Evolutionary conservation across 2,329 filamentous ascomycete genomes (phyloP), one percentile per base, ranked within the genome.

Genomic region (Apiospora koreana): DNA sequence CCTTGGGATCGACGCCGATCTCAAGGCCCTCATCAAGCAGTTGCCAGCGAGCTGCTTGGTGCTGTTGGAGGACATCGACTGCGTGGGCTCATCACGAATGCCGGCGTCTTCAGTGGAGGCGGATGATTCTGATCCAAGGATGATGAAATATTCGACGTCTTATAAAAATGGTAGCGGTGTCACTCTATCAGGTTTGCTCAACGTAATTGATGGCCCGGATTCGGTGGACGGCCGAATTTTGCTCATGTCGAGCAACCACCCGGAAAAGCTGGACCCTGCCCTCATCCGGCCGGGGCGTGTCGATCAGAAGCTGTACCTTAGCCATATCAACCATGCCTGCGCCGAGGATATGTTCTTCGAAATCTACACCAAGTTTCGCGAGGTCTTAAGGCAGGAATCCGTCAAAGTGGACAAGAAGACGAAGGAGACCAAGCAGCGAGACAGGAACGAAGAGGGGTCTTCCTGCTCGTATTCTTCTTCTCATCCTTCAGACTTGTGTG

Each of bases 171-270:
- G n/a, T 25, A 14, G 12, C 2, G 94, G 94, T 2, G 97, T 96
- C 77, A 41, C 94, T 94, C 42, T 97, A 76, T 97, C 95, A 0
- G 95, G 95, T 0, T 83, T 98, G 23, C 84, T 98, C n/a, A 94
- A 94, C 76, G 91, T 92, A 0, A 81, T 94, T n/a, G 95, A 98
- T 73, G 95, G 95, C 1, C 90, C 97, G 21, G 94, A 94, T 5
- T 95, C 94, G 69, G 94, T 94, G 14, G 95, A 98, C 79, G 94
- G 97, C 83, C 89, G 95, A 67, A 93, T 98, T 72, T 89, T 95
- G 1, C 97, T 98, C 80, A 84, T 96, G 74, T 98, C 95, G 1
- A 96, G 94, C 23, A 98, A 98, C 78, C 93, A 97, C 77, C 90
- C 97, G 45, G 94, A 97, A 73, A 88, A 93, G 67, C 87, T 97